These are phyloP conservation scores for Coemansia sp. DNA, from an alignment of 192 early-diverging fungal genomes.

Conservation along the genomic window DNA sequence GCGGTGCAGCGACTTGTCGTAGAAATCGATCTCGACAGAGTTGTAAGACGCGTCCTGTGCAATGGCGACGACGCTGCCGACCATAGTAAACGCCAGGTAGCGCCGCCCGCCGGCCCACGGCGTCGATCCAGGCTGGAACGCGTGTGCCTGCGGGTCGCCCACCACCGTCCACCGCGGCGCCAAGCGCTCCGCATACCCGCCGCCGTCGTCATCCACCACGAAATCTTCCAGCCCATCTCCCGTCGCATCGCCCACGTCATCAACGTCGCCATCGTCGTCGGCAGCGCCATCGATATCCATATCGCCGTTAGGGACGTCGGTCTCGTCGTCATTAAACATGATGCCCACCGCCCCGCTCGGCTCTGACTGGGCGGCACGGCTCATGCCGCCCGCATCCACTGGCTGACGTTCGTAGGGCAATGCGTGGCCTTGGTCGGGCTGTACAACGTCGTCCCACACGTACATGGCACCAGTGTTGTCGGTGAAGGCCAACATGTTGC, in stretches of 20 bases:
- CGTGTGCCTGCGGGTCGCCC: constrained; percentile 11
- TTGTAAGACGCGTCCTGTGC: constrained; percentile 59
- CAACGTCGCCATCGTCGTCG: constrained; percentile 4
- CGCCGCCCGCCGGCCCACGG: constrained; percentile 51
- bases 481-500: constrained; percentile 58
- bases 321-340: constrained; percentile 23
- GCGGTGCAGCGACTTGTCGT: constrained; percentile 73
- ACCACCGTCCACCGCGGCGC: constrained; percentile 26
- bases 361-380: constrained; percentile 2
- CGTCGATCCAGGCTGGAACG: constrained; percentile 86
- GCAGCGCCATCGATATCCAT: constrained; percentile 9
- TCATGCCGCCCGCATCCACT: not conserved
- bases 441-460: constrained; percentile 55
- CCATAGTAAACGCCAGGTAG: constrained; percentile 78
- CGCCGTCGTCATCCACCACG: constrained; percentile 85
- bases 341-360: constrained; percentile 49
- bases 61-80: constrained; percentile 72
- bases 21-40: constrained; percentile 80
- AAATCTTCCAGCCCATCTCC: constrained; percentile 72
- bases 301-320: constrained; percentile 1
- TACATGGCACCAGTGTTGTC: constrained; percentile 54
- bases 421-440: constrained; percentile 40
- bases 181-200: constrained; percentile 53
- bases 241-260: constrained; percentile 32
- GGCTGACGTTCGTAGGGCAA: constrained; percentile 9